Base-by-base conservation (phyloP, 495 filamentous ascomycete genomes). In the Thermothielavioides terrestris region DNA sequence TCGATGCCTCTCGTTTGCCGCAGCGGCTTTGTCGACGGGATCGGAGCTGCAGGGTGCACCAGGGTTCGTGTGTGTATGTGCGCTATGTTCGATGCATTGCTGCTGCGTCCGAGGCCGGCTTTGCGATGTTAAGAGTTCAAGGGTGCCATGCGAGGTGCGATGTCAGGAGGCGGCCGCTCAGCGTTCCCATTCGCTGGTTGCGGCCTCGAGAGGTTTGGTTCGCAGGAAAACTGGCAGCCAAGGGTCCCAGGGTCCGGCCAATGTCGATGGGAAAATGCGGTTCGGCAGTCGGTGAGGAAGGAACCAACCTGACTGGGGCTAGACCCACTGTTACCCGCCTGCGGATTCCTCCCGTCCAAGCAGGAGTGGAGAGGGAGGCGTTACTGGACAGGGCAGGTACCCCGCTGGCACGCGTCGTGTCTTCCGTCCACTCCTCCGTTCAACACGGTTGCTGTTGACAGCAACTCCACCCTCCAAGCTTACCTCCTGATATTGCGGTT, bases 301-400 rank as follows among this genome's bases (percentile, higher is more conserved):
- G n/a, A n/a, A n/a, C n/a, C n/a, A n/a, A n/a, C n/a, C n/a, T 5
- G 31, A 1, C 5, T 20, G 36, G 37, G 9, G 9, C 2, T 15
- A 7, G 40, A 28, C 50, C 50, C 50, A 53, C 50, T 53, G 36
- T 53, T 53, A 47, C 28, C 50, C 50, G 50, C 42, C 25, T 22
- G 15, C 5, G 38, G 20, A 41, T 41, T 15, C 6, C 38, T 12
- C 10, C 20, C 18, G 38, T 26, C 20, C 14, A 10, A 41, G 9
- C 20, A 23, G 18, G 17, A 15, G 15, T 41, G 5, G 27, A 6
- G n/a, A n/a, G n/a, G n/a, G n/a, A n/a, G n/a, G n/a, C n/a, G n/a
- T n/a, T n/a, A n/a, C n/a, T n/a, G n/a, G n/a, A n/a, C n/a, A n/a
- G n/a, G n/a, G n/a, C n/a, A n/a, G n/a, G n/a, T n/a, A n/a, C n/a